phyloP scores from a whole-genome alignment of 2,329 filamentous ascomycete species.

The Aureobasidium vineae region DNA sequence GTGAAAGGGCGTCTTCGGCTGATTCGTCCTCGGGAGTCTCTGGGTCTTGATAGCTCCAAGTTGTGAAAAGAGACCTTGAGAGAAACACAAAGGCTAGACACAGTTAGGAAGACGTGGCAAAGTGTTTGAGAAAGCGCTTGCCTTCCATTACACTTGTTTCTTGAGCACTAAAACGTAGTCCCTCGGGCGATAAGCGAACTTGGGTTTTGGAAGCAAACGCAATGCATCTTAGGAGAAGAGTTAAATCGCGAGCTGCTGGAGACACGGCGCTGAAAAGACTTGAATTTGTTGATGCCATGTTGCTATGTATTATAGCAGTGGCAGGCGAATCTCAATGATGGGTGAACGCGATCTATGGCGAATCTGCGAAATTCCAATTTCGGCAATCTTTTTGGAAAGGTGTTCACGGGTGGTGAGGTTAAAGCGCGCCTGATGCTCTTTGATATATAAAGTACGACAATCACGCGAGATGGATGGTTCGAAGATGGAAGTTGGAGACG shows the following conservation, averaged over 20 bases:
- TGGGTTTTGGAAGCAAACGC: slow-evolving; percentile 59
- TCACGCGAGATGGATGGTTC: slow-evolving; percentile 9
- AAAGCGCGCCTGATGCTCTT: background rate
- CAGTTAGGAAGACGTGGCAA: slow-evolving; percentile 19
- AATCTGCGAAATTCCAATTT: background rate
- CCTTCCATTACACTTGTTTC: slow-evolving; percentile 91
- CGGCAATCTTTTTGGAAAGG: background rate
- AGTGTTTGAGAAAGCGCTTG: slow-evolving; percentile 38
- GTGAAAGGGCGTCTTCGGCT: slow-evolving; percentile 41
- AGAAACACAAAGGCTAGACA: slow-evolving; percentile 71
- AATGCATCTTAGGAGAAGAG: slow-evolving; percentile 63
- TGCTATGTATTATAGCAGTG: background rate
- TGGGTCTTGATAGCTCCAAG: slow-evolving; percentile 66
- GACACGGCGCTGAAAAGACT: slow-evolving; percentile 73
- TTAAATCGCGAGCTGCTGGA: slow-evolving; percentile 73
- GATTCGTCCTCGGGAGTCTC: slow-evolving; percentile 41
- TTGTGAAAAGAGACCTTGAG: slow-evolving; percentile 83
- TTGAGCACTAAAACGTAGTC: slow-evolving; percentile 83
- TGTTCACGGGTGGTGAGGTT: background rate
- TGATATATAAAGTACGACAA: background rate
- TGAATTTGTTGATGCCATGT: slow-evolving; percentile 30
- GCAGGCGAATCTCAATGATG: background rate
- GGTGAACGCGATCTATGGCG: background rate
- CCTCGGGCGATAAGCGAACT: slow-evolving; percentile 79
- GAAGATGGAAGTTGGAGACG: slow-evolving; percentile 10